Evolutionary conservation across 2,329 filamentous ascomycete genomes (phyloP), one percentile per base, ranked within the genome.

Genomic region (Aphanoascus verrucosus): DNA sequence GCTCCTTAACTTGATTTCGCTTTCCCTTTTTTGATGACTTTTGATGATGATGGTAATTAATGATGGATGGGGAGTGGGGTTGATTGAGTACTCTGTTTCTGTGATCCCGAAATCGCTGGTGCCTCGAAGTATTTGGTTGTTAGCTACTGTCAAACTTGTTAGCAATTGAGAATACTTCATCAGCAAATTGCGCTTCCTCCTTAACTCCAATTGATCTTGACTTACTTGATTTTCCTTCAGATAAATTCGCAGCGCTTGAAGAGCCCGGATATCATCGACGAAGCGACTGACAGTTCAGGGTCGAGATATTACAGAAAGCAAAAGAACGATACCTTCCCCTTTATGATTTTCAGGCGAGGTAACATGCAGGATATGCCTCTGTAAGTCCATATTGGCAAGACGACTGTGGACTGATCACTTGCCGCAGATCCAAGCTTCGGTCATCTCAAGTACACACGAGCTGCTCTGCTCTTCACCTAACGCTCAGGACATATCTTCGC

Each of bases 1-100:
- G 43, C 55, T 56, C 55, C 35, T 56, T 56, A 41, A 17, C 5
- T 50, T 35, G 43, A 23, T 44, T 54, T 48, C 31, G 9, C 17
- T 45, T 43, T 12, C 14, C 3, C 35, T 52, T 40, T 42, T n/a
- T 52, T 55, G 20, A 19, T 32, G 19, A 28, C 23, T 28, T 7
- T 28, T 28, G 23, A 35, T 45, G 43, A 40, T 38, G 46, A 45
- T 15, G 40, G 31, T 38, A 20, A 44, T 34, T 15, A 38, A 37
- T 48, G 50, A 46, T 32, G 42, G 23, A 23, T 38, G 23, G 23
- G n/a, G 31, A 52, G 19, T 5, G 49, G 20, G 28, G n/a, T 35
- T 8, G 14, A 44, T 19, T 5, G n/a, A 28, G 20, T 4, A 7
- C 32, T 20, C 5, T 28, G 11, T 11, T 50, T 42, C 34, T 42